These are phyloP conservation scores for Leccinum incarnatum DNA, from an alignment of 768 basidiomycete genomes.

Conservation along the genomic window DNA sequence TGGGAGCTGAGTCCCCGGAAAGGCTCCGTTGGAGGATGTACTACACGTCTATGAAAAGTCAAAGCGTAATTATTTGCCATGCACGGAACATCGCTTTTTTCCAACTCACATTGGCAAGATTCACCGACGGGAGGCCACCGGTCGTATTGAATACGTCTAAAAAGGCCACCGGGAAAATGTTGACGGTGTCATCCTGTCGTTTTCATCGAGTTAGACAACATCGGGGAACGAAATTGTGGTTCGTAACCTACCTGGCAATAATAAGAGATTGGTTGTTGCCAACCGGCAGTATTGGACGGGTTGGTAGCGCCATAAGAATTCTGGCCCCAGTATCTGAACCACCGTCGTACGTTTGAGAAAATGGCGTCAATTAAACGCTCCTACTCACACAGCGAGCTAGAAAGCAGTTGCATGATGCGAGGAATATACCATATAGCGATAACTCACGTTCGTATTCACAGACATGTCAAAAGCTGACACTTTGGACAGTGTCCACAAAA, in stretches of 20 bases:
- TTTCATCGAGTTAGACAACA: not conserved
- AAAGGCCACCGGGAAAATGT: slow-evolving; percentile 63
- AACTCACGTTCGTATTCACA: slow-evolving; percentile 23
- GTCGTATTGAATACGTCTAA: slow-evolving; percentile 55
- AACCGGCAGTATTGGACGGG: slow-evolving; percentile 27
- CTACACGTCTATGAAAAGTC: slow-evolving; percentile 53
- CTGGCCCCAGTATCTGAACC: slow-evolving; percentile 37
- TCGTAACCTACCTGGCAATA: slow-evolving; percentile 29
- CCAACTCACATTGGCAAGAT: slow-evolving; percentile 54
- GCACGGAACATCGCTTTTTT: not conserved
- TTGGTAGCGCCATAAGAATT: slow-evolving; percentile 37
- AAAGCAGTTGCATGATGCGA: not conserved
- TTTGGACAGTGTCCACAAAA: not conserved
- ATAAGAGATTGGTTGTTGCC: slow-evolving; percentile 32
- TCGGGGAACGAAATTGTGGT: not conserved
- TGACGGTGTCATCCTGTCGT: slow-evolving; percentile 50
- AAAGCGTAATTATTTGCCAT: not conserved
- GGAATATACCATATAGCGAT: not conserved
- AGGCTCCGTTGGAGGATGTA: slow-evolving; percentile 51
- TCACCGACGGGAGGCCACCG: slow-evolving; percentile 56
- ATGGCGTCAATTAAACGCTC: not conserved
- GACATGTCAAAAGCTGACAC: slow-evolving; percentile 16
- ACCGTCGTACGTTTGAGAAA: not conserved
- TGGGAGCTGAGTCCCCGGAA: slow-evolving; percentile 59
- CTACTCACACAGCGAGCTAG: slow-evolving; percentile 21